phyloP scores from a whole-genome alignment of 495 filamentous ascomycete genomes.

The Daldinia grandis region DNA sequence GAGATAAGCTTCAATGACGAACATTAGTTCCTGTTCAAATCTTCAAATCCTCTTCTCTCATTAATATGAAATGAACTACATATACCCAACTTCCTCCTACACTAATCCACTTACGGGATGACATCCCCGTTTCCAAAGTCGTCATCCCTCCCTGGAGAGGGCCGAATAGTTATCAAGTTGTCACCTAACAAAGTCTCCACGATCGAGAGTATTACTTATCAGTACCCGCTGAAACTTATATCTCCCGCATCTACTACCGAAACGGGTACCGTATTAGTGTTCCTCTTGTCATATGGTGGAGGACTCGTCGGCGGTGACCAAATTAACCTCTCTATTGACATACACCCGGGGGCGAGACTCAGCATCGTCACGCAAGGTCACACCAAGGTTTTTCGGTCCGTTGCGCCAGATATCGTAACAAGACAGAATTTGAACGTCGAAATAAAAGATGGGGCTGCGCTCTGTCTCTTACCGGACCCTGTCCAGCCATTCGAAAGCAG shows the following conservation, averaged over 20 bases:
- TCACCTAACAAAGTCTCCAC: constrained; percentile 75
- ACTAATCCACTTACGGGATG: constrained; percentile 46
- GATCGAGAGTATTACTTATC: constrained; percentile 79
- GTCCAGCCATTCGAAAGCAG: constrained; percentile 86
- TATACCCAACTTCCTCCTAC: background rate
- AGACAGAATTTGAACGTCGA: constrained; percentile 72
- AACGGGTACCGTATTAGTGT: constrained; percentile 71
- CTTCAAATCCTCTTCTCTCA: background rate
- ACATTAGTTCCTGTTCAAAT: background rate
- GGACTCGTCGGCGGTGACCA: constrained; percentile 88
- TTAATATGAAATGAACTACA: constrained; percentile 16
- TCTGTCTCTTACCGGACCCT: constrained; percentile 95
- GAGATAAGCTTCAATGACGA: constrained; percentile 33
- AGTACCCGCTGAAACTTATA: constrained; percentile 95
- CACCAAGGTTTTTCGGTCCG: constrained; percentile 93
- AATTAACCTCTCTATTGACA: constrained; percentile 73
- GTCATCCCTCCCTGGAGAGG: constrained; percentile 77
- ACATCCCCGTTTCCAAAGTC: constrained; percentile 71
- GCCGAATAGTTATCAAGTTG: constrained; percentile 75
- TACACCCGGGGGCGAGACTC: constrained; percentile 72
- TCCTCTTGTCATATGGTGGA: constrained; percentile 93
- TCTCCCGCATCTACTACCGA: constrained; percentile 64
- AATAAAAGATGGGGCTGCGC: constrained; percentile 67
- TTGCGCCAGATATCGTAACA: constrained; percentile 64
- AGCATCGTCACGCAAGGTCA: constrained; percentile 91